Evolutionary conservation across 2,329 filamentous ascomycete genomes (phyloP), one percentile per base, ranked within the genome.

Genomic region (Penicillium psychrosexuale): DNA sequence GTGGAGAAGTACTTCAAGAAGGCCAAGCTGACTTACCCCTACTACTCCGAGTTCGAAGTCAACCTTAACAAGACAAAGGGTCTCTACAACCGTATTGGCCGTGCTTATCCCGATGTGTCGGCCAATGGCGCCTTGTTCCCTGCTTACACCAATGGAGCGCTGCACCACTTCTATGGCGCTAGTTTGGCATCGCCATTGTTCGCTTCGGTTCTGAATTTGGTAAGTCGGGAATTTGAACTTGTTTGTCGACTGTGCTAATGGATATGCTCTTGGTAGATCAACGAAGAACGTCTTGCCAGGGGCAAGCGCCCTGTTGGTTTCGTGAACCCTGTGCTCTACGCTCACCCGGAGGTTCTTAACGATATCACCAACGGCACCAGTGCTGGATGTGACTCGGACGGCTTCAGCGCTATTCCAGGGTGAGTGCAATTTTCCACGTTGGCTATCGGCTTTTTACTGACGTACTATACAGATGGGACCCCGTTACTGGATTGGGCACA

Each of bases 271-370:
- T 2, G n/a, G 7, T 44, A 67, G 59, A 70, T 82, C 34, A 82
- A 82, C 56, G 80, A 82, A 63, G 78, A 78, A 62, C 68, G 80
- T 22, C 61, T 81, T 24, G 72, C 72, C 8, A 69, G 64, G 0
- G 75, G 75, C 2, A 82, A 81, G 66, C 66, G 70, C 5, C 68
- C 78, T 0, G 73, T 83, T 11, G 81, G 80, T 0, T 83, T 83
- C 59, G 66, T 83, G 19, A 80, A 83, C 47, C 80, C 76, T 0
- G 75, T 77, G 38, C 62, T 82, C 9, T 69, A 71, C 50, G 61
- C 56, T 24, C 57, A 69, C 44, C 61, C 61, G 0, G 66, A 73
- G 17, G 73, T 71, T 3, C 71, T 74, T 1, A 69, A 70, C 2
- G 77, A 78, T 19, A 78, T 80, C 42, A 69, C 71, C 28, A 74